phyloP scores from a whole-genome alignment of 495 filamentous ascomycete genomes.

The Thozetella sp. region DNA sequence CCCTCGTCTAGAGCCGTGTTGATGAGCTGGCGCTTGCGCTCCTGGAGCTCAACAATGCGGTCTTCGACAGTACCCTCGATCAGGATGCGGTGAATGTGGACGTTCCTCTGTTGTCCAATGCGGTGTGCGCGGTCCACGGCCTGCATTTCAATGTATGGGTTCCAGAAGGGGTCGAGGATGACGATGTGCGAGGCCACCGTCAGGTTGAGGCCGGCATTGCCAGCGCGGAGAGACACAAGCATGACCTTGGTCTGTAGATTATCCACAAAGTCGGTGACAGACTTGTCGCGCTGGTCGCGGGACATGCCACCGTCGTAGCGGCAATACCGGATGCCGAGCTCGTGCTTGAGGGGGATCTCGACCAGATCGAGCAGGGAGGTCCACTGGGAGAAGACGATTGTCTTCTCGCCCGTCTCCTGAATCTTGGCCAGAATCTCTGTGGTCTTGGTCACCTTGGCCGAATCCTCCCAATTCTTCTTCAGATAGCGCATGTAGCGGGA shows the following conservation, averaged over 20 bases:
- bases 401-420: conserved; percentile 64
- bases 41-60: conserved; percentile 83
- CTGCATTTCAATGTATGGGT: conserved; percentile 93
- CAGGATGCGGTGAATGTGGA: conserved; percentile 80
- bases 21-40: conserved; percentile 79
- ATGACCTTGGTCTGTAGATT: conserved; percentile 69
- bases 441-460: conserved; percentile 78
- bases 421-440: conserved; percentile 62
- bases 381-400: conserved; percentile 92
- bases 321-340: conserved; percentile 57
- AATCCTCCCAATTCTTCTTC: conserved; percentile 68
- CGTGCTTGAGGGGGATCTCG: conserved; percentile 77
- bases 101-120: conserved; percentile 76
- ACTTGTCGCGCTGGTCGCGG: conserved; percentile 64
- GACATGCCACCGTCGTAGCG: conserved; percentile 91
- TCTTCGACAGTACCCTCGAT: conserved; percentile 85
- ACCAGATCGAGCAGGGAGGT: conserved; percentile 91
- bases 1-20: conserved; percentile 83
- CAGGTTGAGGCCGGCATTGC: conserved; percentile 90
- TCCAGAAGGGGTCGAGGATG: conserved; percentile 96
- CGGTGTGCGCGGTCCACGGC: conserved; percentile 93
- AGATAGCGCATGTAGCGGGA: conserved; percentile 66
- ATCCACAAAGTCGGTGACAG: conserved; percentile 74
- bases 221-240: conserved; percentile 87
- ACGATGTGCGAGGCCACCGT: conserved; percentile 86